Conservation (phyloP, 2,329 filamentous ascomycete genomes). For the Pseudonectria foliicola region DNA sequence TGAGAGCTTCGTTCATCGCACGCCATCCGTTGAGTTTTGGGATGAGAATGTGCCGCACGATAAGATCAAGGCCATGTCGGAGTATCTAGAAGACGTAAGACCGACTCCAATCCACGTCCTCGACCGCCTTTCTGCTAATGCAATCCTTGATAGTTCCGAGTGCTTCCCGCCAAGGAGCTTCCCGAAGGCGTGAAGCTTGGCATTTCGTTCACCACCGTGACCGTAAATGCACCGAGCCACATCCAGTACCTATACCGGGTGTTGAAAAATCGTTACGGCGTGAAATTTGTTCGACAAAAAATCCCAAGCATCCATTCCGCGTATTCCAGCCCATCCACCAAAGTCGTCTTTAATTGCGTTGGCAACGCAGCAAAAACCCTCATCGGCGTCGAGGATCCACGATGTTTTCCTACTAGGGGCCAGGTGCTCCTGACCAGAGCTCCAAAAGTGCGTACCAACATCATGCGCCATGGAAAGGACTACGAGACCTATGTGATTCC, state of each 20-base stretch:
- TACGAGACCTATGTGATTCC: slow-evolving; percentile 37
- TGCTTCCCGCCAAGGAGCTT: slow-evolving; percentile 22
- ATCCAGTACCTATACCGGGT: slow-evolving; percentile 23
- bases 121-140: too few species aligned
- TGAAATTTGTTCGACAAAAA: slow-evolving; percentile 25
- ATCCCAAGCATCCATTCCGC: slow-evolving; percentile 21
- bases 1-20: slow-evolving; percentile 29
- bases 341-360: slow-evolving; percentile 29
- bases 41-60: slow-evolving; percentile 30
- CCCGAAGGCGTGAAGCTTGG: slow-evolving; percentile 28
- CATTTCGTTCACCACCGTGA: slow-evolving; percentile 29
- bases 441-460: slow-evolving; percentile 25
- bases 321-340: slow-evolving; percentile 19
- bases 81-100: slow-evolving; percentile 34
- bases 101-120: too few species aligned
- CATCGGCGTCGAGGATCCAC: slow-evolving; percentile 28
- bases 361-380: slow-evolving; percentile 28
- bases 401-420: slow-evolving; percentile 34
- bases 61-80: slow-evolving; percentile 34
- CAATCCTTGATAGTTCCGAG: slow-evolving; percentile 20
- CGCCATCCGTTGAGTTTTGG: slow-evolving; percentile 34
- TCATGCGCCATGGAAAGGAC: slow-evolving; percentile 32
- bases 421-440: slow-evolving; percentile 31
- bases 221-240: slow-evolving; percentile 32
- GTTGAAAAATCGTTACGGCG: slow-evolving; percentile 22